phyloP scores from a whole-genome alignment of 2,329 filamentous ascomycete genomes.

The Alternaria alternata region DNA sequence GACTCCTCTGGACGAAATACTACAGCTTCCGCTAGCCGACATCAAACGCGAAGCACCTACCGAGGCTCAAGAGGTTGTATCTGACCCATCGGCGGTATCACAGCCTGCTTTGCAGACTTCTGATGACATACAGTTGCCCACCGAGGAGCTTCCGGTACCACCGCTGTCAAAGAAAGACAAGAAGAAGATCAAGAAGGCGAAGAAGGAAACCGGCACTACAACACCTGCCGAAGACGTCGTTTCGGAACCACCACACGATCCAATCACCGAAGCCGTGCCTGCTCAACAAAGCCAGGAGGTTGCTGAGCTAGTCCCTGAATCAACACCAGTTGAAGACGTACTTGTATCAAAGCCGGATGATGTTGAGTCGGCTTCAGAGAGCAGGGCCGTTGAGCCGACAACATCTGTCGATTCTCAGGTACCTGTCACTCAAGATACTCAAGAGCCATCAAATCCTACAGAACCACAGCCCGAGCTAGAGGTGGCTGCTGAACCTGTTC shows the following conservation, averaged over 20 bases:
- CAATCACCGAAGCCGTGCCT: background rate
- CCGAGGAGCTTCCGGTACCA: constrained; percentile 14
- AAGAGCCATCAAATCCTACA: background rate
- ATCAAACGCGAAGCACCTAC: background rate
- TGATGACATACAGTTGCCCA: constrained; percentile 8
- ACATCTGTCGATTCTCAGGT: background rate
- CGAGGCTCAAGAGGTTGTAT: constrained; percentile 3
- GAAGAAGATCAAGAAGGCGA: constrained; percentile 38
- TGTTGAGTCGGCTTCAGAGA: background rate
- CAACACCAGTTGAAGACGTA: background rate
- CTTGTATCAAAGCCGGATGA: background rate
- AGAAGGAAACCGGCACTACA: constrained; percentile 25
- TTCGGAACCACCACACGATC: constrained; percentile 10
- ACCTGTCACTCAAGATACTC: background rate
- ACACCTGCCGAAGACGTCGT: constrained; percentile 18
- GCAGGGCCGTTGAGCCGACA: background rate
- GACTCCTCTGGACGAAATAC: constrained; percentile 2
- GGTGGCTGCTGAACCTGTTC: background rate
- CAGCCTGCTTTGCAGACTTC: constrained; percentile 22
- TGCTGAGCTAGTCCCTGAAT: background rate
- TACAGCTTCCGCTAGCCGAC: background rate
- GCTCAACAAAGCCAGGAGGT: background rate
- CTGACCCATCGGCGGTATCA: constrained; percentile 2
- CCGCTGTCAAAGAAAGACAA: constrained; percentile 29
- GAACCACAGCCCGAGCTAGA: background rate